phyloP scores from a whole-genome alignment of 306 rosid species.

The Psophocarpus tetragonolobus region DNA sequence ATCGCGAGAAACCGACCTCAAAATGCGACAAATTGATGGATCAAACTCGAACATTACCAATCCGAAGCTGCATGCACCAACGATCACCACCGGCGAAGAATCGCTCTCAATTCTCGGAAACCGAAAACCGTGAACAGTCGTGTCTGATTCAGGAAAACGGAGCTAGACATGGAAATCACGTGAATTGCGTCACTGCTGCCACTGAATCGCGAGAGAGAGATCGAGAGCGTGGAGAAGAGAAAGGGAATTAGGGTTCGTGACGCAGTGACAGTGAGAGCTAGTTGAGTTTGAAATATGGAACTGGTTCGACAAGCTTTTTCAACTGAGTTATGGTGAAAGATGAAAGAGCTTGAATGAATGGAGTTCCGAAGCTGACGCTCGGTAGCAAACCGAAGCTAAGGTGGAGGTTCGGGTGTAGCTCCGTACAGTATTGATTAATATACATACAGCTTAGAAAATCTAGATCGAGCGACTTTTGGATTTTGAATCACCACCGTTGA shows the following conservation, averaged over 20 bases:
- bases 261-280: slow-evolving; percentile 15
- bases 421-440: background rate
- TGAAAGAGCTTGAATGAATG: slow-evolving; percentile 28
- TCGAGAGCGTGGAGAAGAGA: background rate
- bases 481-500: background rate
- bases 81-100: slow-evolving; percentile 45
- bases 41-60: slow-evolving; percentile 60
- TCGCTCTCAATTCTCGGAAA: slow-evolving; percentile 33
- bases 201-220: slow-evolving; percentile 30
- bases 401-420: slow-evolving; percentile 5
- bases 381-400: slow-evolving; percentile 20
- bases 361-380: slow-evolving; percentile 46
- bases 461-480: background rate
- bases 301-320: slow-evolving; percentile 34
- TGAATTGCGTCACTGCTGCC: slow-evolving; percentile 15
- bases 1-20: slow-evolving; percentile 44
- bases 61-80: slow-evolving; percentile 31
- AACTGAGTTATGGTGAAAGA: slow-evolving; percentile 4
- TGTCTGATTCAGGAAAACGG: background rate
- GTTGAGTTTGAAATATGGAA: slow-evolving; percentile 1
- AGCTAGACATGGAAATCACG: background rate
- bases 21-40: slow-evolving; percentile 44
- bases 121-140: slow-evolving; percentile 10
- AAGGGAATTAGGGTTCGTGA: slow-evolving; percentile 23
- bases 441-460: background rate